These are phyloP conservation scores for Sclerotinia nivalis DNA, from an alignment of 2,329 filamentous ascomycete species.

Conservation along the genomic window DNA sequence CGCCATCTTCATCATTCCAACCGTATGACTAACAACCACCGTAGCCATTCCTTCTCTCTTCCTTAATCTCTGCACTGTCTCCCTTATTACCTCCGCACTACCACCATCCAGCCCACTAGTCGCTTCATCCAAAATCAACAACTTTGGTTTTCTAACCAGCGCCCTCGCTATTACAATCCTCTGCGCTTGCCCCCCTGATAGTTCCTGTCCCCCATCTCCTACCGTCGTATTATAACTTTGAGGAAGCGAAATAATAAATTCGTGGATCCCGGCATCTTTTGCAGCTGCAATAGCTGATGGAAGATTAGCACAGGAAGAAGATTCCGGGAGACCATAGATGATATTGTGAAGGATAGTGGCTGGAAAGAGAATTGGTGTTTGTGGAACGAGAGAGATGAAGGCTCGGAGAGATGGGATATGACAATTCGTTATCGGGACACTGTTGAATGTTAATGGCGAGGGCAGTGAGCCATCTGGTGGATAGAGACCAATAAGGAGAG, in stretches of 20 bases:
- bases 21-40: conserved; percentile 77
- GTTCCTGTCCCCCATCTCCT: conserved; percentile 70
- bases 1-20: conserved; percentile 83
- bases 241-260: conserved; percentile 73
- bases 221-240: conserved; percentile 70
- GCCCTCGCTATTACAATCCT: conserved; percentile 79
- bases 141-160: conserved; percentile 65
- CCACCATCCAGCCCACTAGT: conserved; percentile 77
- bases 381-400: conserved; percentile 67
- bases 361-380: conserved; percentile 76
- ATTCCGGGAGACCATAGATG: conserved; percentile 66
- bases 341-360: conserved; percentile 79
- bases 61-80: conserved; percentile 57
- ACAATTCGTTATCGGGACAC: conserved; percentile 56
- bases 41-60: conserved; percentile 59
- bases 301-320: conserved; percentile 51
- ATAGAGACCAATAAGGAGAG: conserved; percentile 74
- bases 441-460: conserved; percentile 51
- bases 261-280: conserved; percentile 65
- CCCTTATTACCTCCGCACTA: conserved; percentile 63
- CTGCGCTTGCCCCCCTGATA: conserved; percentile 84
- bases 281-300: conserved; percentile 54
- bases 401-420: conserved; percentile 61
- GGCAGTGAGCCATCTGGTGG: conserved; percentile 36
- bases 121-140: conserved; percentile 84